phyloP scores from a whole-genome alignment of 495 filamentous ascomycete species.

The Thermothielavioides terrestris region DNA sequence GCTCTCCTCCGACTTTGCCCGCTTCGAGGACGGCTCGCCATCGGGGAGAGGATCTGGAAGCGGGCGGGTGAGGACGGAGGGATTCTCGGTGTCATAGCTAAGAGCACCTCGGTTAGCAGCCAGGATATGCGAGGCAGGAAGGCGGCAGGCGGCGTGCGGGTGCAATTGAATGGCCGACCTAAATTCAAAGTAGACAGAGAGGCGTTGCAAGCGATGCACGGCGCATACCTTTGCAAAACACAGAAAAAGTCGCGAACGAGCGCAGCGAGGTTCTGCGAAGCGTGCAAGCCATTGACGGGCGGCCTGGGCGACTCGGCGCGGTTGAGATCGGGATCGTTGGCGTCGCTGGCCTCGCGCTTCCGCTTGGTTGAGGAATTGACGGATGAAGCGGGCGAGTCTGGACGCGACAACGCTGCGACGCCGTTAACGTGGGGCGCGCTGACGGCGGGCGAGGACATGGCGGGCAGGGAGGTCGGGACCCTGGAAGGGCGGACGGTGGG shows the following conservation, averaged over 20 bases:
- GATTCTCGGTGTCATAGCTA: slow-evolving; percentile 36
- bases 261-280: slow-evolving; percentile 14
- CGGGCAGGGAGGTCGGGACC: slow-evolving; percentile 10
- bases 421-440: slow-evolving; percentile 33
- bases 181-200: too few species aligned
- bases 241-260: slow-evolving; percentile 35
- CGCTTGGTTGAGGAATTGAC: slow-evolving; percentile 42
- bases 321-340: slow-evolving; percentile 25
- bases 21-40: slow-evolving; percentile 38
- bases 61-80: slow-evolving; percentile 37
- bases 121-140: not conserved
- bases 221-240: slow-evolving; percentile 38
- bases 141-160: not conserved
- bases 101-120: slow-evolving; percentile 9
- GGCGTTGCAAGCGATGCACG: not conserved
- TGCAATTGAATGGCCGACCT: not conserved
- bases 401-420: slow-evolving; percentile 29
- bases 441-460: slow-evolving; percentile 39
- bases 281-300: slow-evolving; percentile 21
- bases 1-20: slow-evolving; percentile 35
- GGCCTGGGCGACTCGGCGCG: slow-evolving; percentile 19
- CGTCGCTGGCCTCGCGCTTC: slow-evolving; percentile 45
- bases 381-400: slow-evolving; percentile 33
- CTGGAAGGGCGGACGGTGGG: slow-evolving; percentile 8
- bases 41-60: slow-evolving; percentile 28